A percentile compares a stretch with the other conserved stretches of the same genome.
These are phyloP conservation scores for Gilbertella persicaria DNA, from an alignment of 371 early-diverging fungal species.

Conservation along the genomic window DNA sequence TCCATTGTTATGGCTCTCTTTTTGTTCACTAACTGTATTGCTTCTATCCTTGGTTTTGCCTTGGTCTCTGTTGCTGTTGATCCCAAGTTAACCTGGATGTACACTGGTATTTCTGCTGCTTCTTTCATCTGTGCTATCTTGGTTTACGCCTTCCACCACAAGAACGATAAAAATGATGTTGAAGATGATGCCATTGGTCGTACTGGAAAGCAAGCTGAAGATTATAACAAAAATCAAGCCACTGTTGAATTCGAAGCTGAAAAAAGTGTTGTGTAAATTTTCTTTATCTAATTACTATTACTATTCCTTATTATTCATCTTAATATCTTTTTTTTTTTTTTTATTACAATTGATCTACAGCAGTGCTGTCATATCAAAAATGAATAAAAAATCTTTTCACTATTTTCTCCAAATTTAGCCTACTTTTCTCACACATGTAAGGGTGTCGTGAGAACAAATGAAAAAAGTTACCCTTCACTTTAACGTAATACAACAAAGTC, in stretches of 20 bases:
- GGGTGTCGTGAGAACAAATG: too few relatives aligned
- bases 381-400: too few relatives aligned
- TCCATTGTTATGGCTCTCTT: constrained; percentile 74
- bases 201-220: constrained; percentile 1
- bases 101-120: constrained; percentile 49
- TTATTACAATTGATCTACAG: too few relatives aligned
- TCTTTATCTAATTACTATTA: neutral
- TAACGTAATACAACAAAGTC: too few relatives aligned
- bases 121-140: constrained; percentile 23
- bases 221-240: constrained; percentile 2
- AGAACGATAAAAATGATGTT: constrained; percentile 30
- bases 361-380: too few relatives aligned
- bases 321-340: neutral
- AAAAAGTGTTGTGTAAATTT: constrained; percentile 12
- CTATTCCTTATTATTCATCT: neutral
- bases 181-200: constrained; percentile 37
- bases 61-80: constrained; percentile 68
- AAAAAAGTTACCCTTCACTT: too few relatives aligned
- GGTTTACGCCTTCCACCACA: constrained; percentile 30
- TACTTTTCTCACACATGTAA: too few relatives aligned
- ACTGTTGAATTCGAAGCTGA: constrained; percentile 25
- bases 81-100: constrained; percentile 69
- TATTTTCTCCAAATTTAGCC: too few relatives aligned
- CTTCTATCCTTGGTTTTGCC: constrained; percentile 66
- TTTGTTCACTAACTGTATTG: constrained; percentile 71